These are phyloP conservation scores for Eutrema yunnanense DNA, from an alignment of 345 rosid species.

Conservation along the genomic window DNA sequence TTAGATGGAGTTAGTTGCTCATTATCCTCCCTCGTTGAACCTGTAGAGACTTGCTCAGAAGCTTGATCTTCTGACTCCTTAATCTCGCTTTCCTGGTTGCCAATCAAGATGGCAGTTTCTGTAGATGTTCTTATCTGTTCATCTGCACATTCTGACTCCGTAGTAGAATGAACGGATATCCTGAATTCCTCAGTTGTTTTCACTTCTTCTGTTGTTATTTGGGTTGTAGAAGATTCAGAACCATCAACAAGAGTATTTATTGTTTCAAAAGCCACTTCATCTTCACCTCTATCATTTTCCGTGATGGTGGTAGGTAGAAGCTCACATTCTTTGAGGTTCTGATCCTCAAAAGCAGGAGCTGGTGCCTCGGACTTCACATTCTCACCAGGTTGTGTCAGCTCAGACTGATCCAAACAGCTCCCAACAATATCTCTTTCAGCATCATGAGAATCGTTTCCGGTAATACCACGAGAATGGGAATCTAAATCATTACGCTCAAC, in stretches of 20 bases:
- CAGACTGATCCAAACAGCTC: conserved; percentile 47
- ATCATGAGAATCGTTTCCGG: conserved; percentile 24
- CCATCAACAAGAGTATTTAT: conserved; percentile 4
- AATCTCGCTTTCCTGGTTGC: conserved; percentile 27
- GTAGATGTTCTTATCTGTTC: conserved; percentile 34
- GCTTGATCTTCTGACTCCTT: conserved; percentile 29
- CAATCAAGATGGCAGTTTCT: conserved; percentile 30
- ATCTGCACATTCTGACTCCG: conserved; percentile 25
- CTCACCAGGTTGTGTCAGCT: conserved; percentile 33
- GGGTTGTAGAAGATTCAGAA: conserved; percentile 5
- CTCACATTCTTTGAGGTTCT: conserved; percentile 5
- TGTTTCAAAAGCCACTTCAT: conserved; percentile 24
- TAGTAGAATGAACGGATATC: conserved; percentile 24
- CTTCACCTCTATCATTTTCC: conserved; percentile 30
- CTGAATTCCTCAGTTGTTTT: conserved; percentile 20
- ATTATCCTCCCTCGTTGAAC: conserved; percentile 27
- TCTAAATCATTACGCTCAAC: conserved; percentile 26
- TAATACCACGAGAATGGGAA: conserved; percentile 12
- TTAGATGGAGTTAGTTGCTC: conserved; percentile 31
- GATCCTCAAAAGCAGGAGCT: conserved; percentile 28
- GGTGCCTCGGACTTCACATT: conserved; percentile 24
- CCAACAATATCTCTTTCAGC: conserved; percentile 36
- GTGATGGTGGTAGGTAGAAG: conserved; percentile 18
- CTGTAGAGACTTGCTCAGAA: conserved; percentile 15
- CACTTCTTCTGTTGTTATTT: conserved; percentile 11